These are phyloP conservation scores for Metrosideros polymorpha DNA, from an alignment of 441 rosid species.

Conservation along the genomic window DNA sequence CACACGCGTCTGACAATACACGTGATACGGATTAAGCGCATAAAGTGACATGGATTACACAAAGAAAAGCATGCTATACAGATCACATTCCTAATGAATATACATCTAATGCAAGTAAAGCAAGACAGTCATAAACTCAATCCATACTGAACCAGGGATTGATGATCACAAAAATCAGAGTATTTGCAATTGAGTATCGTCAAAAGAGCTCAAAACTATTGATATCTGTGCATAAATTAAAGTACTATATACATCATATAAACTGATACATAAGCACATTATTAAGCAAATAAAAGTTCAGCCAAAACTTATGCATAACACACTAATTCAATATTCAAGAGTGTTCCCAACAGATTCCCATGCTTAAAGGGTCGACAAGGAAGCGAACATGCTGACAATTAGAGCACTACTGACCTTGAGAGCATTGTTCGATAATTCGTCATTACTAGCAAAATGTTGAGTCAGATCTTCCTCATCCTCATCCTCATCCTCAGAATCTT, in stretches of 20 bases:
- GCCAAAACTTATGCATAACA: background rate
- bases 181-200: background rate
- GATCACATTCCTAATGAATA: background rate
- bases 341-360: background rate
- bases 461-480: constrained; percentile 30
- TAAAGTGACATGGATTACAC: background rate
- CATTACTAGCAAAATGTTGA: background rate
- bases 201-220: background rate
- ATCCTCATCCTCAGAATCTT: constrained; percentile 38
- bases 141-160: background rate
- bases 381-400: background rate
- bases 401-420: constrained; percentile 19
- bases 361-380: background rate
- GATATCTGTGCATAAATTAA: background rate
- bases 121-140: background rate
- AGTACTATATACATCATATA: background rate
- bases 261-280: background rate
- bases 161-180: background rate
- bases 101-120: background rate
- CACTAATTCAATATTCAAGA: background rate
- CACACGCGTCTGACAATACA: background rate
- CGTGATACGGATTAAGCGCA: background rate
- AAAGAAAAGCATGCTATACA: background rate
- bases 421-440: constrained; percentile 1
- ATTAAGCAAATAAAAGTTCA: background rate